Evolutionary conservation across 805 yeast species (phyloP).

Genomic region (Wickerhamomyces xylosicus): DNA sequence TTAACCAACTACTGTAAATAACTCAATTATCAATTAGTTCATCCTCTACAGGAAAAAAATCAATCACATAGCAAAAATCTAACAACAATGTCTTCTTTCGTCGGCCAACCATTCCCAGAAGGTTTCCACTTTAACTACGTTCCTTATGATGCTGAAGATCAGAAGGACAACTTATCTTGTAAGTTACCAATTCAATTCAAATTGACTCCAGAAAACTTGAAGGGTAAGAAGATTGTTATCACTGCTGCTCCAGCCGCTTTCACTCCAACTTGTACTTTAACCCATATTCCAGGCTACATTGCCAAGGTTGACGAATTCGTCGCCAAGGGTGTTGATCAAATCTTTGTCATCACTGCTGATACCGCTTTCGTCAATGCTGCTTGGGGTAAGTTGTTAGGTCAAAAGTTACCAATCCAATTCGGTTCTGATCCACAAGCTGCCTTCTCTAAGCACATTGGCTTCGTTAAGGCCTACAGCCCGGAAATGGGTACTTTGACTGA

Average conservation of each 20-base stretch:
- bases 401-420: slow-evolving; percentile 29
- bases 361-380: slow-evolving; percentile 65
- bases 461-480: slow-evolving; percentile 34
- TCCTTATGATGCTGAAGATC: slow-evolving; percentile 18
- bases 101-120: slow-evolving; percentile 19
- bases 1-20: too few relatives aligned
- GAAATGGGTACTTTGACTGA: slow-evolving; percentile 49
- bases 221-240: slow-evolving; percentile 36
- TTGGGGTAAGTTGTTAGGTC: slow-evolving; percentile 41
- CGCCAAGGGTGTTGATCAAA: slow-evolving; percentile 47
- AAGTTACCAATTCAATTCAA: slow-evolving; percentile 17
- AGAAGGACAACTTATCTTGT: slow-evolving; percentile 16
- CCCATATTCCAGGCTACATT: slow-evolving; percentile 64
- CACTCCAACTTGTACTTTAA: slow-evolving; percentile 70
- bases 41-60: too few relatives aligned
- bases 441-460: slow-evolving; percentile 52
- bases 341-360: slow-evolving; percentile 56
- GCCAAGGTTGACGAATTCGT: slow-evolving; percentile 37
- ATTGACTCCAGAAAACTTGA: slow-evolving; percentile 16
- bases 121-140: slow-evolving; percentile 20
- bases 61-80: too few relatives aligned
- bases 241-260: slow-evolving; percentile 83
- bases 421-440: slow-evolving; percentile 57
- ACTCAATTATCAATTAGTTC: too few relatives aligned
- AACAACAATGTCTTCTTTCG: slow-evolving; percentile 10